Conservation (phyloP, 257 asterid genomes). For the Solanum piurae region DNA sequence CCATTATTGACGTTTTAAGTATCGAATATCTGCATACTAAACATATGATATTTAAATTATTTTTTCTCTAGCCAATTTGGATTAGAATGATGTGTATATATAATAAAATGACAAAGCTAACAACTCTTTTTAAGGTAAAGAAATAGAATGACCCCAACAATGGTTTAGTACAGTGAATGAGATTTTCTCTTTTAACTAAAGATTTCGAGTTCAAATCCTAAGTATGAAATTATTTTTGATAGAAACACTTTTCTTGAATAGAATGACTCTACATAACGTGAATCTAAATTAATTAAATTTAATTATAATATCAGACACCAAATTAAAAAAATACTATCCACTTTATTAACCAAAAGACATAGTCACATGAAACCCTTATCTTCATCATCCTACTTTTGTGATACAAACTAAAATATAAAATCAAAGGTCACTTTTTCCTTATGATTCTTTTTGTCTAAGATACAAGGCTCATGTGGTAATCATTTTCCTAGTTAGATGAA, state of each 20-base stretch:
- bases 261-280: rapidly evolving
- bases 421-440: background rate
- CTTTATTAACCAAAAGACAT: conserved; percentile 27
- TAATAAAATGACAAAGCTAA: no score
- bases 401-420: background rate
- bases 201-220: rapidly evolving
- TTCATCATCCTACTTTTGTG: background rate
- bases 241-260: rapidly evolving
- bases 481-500: background rate
- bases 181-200: rapidly evolving
- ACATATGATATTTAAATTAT: background rate
- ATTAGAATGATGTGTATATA: no score
- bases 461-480: background rate
- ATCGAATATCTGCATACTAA: background rate
- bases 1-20: background rate
- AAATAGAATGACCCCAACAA: no score
- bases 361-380: background rate
- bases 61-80: background rate
- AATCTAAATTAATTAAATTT: no score
- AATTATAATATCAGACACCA: rapidly evolving
- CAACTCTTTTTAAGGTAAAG: no score
- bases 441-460: background rate
- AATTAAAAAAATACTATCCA: background rate
- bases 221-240: rapidly evolving
- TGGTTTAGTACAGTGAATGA: no score